These are phyloP conservation scores for Metarhizium anisopliae DNA, from an alignment of 2,329 filamentous ascomycete genomes.

Conservation along the genomic window DNA sequence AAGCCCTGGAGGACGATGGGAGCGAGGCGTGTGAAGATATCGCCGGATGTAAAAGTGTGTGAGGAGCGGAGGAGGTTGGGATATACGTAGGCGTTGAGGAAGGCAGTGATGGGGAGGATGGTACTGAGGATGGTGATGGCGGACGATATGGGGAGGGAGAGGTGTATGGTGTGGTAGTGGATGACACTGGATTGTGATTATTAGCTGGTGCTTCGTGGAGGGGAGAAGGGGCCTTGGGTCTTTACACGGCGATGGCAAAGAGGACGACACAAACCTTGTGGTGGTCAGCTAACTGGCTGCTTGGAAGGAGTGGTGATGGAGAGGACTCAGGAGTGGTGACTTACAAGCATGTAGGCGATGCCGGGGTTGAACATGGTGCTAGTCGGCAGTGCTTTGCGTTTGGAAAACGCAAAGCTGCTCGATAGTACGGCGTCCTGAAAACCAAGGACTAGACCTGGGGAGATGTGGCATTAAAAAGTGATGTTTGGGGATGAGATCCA, in stretches of 20 bases:
- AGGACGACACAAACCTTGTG: slow-evolving; percentile 20
- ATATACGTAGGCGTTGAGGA: slow-evolving; percentile 26
- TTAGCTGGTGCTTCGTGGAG: neutral
- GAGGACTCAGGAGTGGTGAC: neutral
- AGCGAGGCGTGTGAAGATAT: slow-evolving; percentile 13
- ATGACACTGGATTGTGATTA: slow-evolving; percentile 23
- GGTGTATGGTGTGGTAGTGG: slow-evolving; percentile 26
- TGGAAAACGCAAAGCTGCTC: neutral
- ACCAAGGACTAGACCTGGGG: neutral
- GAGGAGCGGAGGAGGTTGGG: slow-evolving; percentile 21
- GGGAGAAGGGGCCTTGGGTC: too few species aligned
- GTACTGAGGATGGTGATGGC: slow-evolving; percentile 26
- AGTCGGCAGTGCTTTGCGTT: neutral
- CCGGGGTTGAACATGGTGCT: slow-evolving; percentile 15
- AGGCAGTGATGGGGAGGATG: slow-evolving; percentile 30
- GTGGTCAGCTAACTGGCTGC: neutral
- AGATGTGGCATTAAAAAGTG: neutral
- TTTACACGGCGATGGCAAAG: slow-evolving; percentile 22
- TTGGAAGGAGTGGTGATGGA: neutral
- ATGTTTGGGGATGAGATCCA: neutral
- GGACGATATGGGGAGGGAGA: slow-evolving; percentile 32
- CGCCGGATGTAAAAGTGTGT: slow-evolving; percentile 12
- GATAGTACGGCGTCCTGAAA: neutral
- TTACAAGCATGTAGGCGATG: slow-evolving; percentile 22
- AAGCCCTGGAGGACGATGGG: slow-evolving; percentile 29